Evolutionary conservation across 1,139 yeast species (phyloP), one percentile per base, ranked within the genome.

Genomic region (Arxiozyma heterogenica): DNA sequence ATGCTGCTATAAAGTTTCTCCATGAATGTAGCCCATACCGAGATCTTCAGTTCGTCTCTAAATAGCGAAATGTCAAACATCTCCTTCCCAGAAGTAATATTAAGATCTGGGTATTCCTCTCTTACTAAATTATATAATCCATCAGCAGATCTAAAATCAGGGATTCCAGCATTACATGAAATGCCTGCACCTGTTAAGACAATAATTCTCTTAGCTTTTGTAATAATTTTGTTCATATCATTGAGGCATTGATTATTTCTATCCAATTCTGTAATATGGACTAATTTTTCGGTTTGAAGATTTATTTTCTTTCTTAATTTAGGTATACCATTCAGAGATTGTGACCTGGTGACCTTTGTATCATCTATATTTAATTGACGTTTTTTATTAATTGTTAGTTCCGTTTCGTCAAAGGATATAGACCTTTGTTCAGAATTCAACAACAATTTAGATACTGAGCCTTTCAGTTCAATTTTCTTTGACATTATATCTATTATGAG

Each of bases 121-220:
- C 84, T 86, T 21, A 84, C 90, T 71, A 83, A 69, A 58, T 85
- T 82, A 72, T 91, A 91, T 25, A 91, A 76, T 1, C 98, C 98
- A 60, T 85, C 82, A 20, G 83, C 75, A 1, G 95, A 86, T 55
- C 98, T 77, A 69, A 91, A 91, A 68, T 91, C 98, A 1, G 98
- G 98, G 54, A 91, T 91, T 0, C 98, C 98, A 0, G 98, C 97
- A 67, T 87, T 89, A 68, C 97, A 89, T 27, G 96, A 88, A 55
- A 91, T 88, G 1, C 98, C 98, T 1, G 98, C 98, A 9, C 98
- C 97, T 0, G 97, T 89, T 54, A 90, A 70, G 9, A 84, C 76
- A 15, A 84, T 73, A 48, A 83, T 73, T 64, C 77, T 81, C 57
- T 76, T 76, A 51, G 74, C 63, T 51, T 64, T 63, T 34, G 57